Evolutionary conservation across 2,329 filamentous ascomycete species (phyloP), one percentile per base, ranked within the genome.

Genomic region (Claviceps sorghi): DNA sequence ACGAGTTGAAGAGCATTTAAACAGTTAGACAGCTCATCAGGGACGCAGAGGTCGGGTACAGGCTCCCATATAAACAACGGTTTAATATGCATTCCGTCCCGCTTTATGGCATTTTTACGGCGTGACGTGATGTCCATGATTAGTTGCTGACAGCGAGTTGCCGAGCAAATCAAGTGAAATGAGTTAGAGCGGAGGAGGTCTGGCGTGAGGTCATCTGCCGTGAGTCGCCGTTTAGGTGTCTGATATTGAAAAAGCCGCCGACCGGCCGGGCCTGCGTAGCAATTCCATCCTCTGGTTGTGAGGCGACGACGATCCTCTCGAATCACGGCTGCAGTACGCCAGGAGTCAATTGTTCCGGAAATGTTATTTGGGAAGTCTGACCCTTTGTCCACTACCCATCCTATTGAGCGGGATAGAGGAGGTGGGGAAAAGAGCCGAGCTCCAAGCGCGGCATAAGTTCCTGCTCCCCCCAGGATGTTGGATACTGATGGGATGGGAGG

Each of bases 41-140:
- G 82, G 0, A 78, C 83, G 65, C 90, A 96, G 1, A 88, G 76
- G 66, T 96, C 88, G 1, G 93, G 93, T 1, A 96, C 86, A 1
- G 93, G 93, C 65, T 98, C 93, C 91, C 91, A 98, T 50, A 97
- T 80, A 64, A 96, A 88, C 7, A 89, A 68, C 1, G 90, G 86
- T 48, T 78, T 77, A 1, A 71, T 61, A 58, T 72, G 73, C 11
- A 61, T 55, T 46, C 67, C 64, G 4, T 58, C 22, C 38, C 17
- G 55, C 0, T 66, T 56, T 15, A 59, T 55, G 26, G 69, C 56
- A 9, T 67, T 67, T 60, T 74, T 75, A 9, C 79, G 71, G 32
- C 81, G 75, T 4, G 73, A 69, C 5, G 82, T 71, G 54, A 97
- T 86, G n/a, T 82, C 78, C 1, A 77, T 67, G 22, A 93, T 82